These are phyloP conservation scores for Saccharata proteae DNA, from an alignment of 2,329 filamentous ascomycete genomes.

Conservation along the genomic window DNA sequence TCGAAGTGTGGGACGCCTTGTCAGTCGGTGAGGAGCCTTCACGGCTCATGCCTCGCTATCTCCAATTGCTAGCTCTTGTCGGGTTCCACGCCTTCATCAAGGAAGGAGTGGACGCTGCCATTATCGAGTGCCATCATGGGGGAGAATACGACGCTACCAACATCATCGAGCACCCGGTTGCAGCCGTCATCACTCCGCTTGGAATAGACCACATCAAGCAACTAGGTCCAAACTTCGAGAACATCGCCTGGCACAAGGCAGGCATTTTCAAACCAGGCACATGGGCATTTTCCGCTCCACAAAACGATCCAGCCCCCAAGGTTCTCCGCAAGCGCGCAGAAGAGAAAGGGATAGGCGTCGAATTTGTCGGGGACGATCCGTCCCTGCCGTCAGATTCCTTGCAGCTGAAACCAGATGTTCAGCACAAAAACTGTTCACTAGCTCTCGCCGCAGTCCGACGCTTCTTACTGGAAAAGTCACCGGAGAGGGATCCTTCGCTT, in stretches of 20 bases:
- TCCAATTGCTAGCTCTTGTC: slow-evolving; percentile 46
- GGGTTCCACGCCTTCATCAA: slow-evolving; percentile 54
- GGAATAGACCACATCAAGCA: slow-evolving; percentile 57
- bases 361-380: slow-evolving; percentile 9
- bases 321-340: slow-evolving; percentile 10
- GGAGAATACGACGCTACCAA: slow-evolving; percentile 61
- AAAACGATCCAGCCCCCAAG: slow-evolving; percentile 7
- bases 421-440: slow-evolving; percentile 11
- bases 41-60: slow-evolving; percentile 39
- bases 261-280: slow-evolving; percentile 51
- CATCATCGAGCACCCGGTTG: slow-evolving; percentile 45
- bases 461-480: slow-evolving; percentile 6
- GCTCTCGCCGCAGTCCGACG: slow-evolving; percentile 8
- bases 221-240: slow-evolving; percentile 49
- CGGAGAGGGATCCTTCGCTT: slow-evolving; percentile 1
- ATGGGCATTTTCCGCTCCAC: slow-evolving; percentile 6
- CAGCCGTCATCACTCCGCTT: slow-evolving; percentile 50
- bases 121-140: slow-evolving; percentile 57
- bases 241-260: slow-evolving; percentile 64
- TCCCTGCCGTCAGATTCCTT: slow-evolving; percentile 8
- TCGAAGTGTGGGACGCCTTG: slow-evolving; percentile 28
- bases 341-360: slow-evolving; percentile 10
- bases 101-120: slow-evolving; percentile 49
- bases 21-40: not conserved
- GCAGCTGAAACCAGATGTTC: slow-evolving; percentile 9